Evolutionary conservation across 2,329 filamentous ascomycete species (phyloP), one percentile per base, ranked within the genome.

Genomic region (Chrysoporthe deuterocubensis): DNA sequence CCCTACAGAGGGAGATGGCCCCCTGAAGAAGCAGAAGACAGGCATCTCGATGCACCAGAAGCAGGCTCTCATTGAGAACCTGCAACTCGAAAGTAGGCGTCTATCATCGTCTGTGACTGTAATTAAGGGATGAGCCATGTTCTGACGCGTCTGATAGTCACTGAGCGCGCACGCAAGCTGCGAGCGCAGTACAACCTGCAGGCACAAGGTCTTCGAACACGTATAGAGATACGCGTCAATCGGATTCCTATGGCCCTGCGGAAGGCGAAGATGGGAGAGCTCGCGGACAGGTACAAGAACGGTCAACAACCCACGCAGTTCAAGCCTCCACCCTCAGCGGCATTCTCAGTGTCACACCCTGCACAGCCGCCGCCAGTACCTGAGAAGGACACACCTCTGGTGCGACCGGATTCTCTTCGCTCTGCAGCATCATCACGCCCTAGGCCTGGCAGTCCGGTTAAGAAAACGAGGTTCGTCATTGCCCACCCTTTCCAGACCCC

Each of bases 211-310:
- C 85, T 98, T 50, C 88, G 92, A 70, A 90, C 93, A 69, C 90
- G 95, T 70, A 90, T 99, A 64, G 94, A 97, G 79, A 92, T 97
- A 81, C 92, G 96, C 80, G 87, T 98, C 78, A 97, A 97, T 77
- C 90, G 96, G 65, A 96, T 98, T 64, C 96, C 96, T 8, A 87
- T 89, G 73, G 86, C 90, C 18, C 81, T 97, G 71, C 90, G 95
- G 69, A 92, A 91, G 75, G 85, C 89, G 70, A 96, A 88, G 67
- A 95, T 99, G 85, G 89, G 89, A 66, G 94, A 97, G 57, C 83
- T 98, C 9, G 65, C 62, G n/a, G 68, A 67, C 65, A 67, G 62
- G 48, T 67, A 69, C 44, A 58, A 56, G 62, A 69, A 65, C n/a
- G 65, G 68, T 26, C 68, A 69, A 52, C 65, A 67, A 26, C 65